Base-by-base conservation (phyloP, 257 asterid species). In the Paraleonurus japonicus region DNA sequence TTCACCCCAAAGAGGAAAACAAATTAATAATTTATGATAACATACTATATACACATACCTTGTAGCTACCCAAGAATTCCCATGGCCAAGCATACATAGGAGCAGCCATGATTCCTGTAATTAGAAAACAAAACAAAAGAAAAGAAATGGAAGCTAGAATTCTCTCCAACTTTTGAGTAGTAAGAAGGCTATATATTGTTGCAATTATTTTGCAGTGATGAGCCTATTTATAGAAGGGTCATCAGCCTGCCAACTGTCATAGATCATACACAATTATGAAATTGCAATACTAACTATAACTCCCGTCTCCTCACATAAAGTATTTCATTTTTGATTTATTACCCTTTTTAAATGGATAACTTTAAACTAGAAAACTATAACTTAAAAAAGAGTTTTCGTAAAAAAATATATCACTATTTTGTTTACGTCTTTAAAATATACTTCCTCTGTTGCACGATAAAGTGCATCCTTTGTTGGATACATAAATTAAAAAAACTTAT, bases 1-100 rank as follows among this genome's bases (percentile, higher is more conserved):
- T 30, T 2, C 5, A 30, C 4, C 20, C 5, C 30, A 57, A 28
- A 4, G 43, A 53, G 17, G 0, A 0, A 32, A 69, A 12, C 13
- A 6, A 32, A 5, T 3, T 6, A 20, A 53, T 19, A 35, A 5
- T 48, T 1, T 45, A 47, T 5, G 0, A 39, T 3, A 1, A 24
- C 8, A 22, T 4, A 16, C 55, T 11, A 41, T 11, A 41, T 11
- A n/a, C 23, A 16, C 11, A 13, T 82, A 87, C 97, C 97, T 89
- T 91, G 86, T 70, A 80, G 65, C 76, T 75, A 39, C 90, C 93
- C 81, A 89, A 76, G 69, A 74, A 59, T 68, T 89, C 83, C 97
- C 97, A 89, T 61, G 97, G 96, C 92, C 96, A 90, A 53, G 86
- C 63, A 73, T 76, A 87, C 67, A 89, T 69, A 17, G 84, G 87